These are phyloP conservation scores for Phyllosticta citrichinensis DNA, from an alignment of 2,329 filamentous ascomycete genomes.

Conservation along the genomic window DNA sequence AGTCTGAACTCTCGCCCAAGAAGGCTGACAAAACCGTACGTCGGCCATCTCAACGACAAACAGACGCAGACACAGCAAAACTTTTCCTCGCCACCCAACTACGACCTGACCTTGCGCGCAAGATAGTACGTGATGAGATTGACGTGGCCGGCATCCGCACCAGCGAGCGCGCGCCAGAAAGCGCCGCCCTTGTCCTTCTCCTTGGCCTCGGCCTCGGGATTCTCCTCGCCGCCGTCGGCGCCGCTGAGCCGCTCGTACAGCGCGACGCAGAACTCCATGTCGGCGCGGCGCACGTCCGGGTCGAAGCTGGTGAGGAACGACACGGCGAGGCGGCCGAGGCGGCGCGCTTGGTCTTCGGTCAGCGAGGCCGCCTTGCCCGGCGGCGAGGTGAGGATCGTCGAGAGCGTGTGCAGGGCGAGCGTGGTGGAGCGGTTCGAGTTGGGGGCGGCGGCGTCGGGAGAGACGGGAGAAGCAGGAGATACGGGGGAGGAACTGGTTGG, in stretches of 20 bases:
- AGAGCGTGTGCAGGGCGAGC: conserved; percentile 31
- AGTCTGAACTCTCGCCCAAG: too few species aligned
- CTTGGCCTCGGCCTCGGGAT: conserved; percentile 1
- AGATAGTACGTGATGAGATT: conserved; percentile 75
- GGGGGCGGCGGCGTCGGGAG: conserved; percentile 19
- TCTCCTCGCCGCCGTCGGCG: conserved; percentile 22
- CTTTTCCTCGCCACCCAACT: not conserved
- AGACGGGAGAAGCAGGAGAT: conserved; percentile 21
- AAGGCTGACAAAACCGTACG: too few species aligned
- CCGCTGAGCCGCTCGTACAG: conserved; percentile 56
- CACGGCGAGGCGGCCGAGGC: conserved; percentile 30
- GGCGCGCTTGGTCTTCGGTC: conserved; percentile 24
- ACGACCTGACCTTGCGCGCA: conserved; percentile 53
- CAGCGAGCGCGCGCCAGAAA: conserved; percentile 61
- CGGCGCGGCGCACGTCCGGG: conserved; percentile 49
- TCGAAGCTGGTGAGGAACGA: conserved; percentile 28
- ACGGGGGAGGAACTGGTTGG: conserved; percentile 15
- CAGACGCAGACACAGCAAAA: not conserved
- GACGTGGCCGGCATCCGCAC: conserved; percentile 53
- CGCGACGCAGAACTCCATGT: conserved; percentile 69
- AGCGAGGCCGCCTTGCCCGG: conserved; percentile 22
- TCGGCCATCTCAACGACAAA: too few species aligned
- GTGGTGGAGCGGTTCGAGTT: conserved; percentile 25
- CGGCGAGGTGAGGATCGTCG: conserved; percentile 25
- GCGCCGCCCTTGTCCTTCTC: conserved; percentile 25